Conservation (phyloP, 1,284 basidiomycete species). For the Phellinidium pouzarii region DNA sequence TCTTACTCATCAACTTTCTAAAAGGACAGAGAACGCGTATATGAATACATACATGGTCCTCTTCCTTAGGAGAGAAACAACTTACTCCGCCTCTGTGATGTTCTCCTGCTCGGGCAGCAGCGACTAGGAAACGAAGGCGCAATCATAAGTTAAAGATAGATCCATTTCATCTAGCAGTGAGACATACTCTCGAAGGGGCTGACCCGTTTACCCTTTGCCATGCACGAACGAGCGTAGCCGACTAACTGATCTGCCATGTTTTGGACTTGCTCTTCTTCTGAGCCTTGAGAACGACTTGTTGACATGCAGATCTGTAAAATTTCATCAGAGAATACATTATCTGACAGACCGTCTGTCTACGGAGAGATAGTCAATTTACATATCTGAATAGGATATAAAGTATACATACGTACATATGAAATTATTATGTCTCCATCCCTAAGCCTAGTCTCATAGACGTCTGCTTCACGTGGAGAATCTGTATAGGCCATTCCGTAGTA, state of each 20-base stretch:
- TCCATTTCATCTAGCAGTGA: not conserved
- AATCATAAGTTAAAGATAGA: too few species aligned
- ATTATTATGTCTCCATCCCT: slow-evolving; percentile 70
- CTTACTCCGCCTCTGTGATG: slow-evolving; percentile 66
- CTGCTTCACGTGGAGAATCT: slow-evolving; percentile 64
- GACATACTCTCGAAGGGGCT: slow-evolving; percentile 68
- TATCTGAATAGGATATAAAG: not conserved
- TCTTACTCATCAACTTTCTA: slow-evolving; percentile 63
- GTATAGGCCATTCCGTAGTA: slow-evolving; percentile 41
- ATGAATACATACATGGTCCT: slow-evolving; percentile 3
- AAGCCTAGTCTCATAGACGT: slow-evolving; percentile 55
- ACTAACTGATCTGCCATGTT: slow-evolving; percentile 66
- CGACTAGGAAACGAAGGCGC: slow-evolving; percentile 40
- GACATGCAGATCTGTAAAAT: slow-evolving; percentile 62
- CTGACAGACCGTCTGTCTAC: slow-evolving; percentile 81
- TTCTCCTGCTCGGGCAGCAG: slow-evolving; percentile 56
- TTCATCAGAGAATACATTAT: slow-evolving; percentile 78
- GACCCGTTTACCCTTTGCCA: slow-evolving; percentile 52
- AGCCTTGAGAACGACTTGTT: slow-evolving; percentile 45
- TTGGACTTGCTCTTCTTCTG: slow-evolving; percentile 58
- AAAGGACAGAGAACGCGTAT: slow-evolving; percentile 20
- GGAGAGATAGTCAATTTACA: slow-evolving; percentile 23
- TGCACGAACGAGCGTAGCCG: slow-evolving; percentile 61
- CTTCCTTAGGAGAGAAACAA: slow-evolving; percentile 20
- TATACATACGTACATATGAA: slow-evolving; percentile 46